phyloP scores from a whole-genome alignment of 1,284 basidiomycete species.

The Ustilago cynodontis region DNA sequence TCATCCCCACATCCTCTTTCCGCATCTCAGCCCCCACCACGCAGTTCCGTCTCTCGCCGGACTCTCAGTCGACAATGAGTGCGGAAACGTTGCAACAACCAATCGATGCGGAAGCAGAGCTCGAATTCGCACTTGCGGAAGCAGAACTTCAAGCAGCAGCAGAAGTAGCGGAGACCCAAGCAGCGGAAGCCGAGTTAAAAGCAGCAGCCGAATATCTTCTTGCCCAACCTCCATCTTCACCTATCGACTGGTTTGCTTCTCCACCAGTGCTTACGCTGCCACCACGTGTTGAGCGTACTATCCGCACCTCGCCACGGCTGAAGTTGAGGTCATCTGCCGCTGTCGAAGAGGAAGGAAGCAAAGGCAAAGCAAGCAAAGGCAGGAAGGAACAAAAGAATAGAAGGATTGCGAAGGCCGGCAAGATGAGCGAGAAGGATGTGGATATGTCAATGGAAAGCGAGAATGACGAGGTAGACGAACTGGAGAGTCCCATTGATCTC shows the following conservation, averaged over 20 bases:
- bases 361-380: not conserved
- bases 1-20: not conserved
- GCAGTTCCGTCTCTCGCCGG: not conserved
- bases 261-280: slow-evolving; percentile 5
- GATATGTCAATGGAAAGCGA: not conserved
- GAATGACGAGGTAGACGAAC: slow-evolving; percentile 22
- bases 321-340: slow-evolving; percentile 15
- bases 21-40: not conserved
- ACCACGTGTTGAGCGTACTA: slow-evolving; percentile 1
- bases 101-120: slow-evolving; percentile 4
- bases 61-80: not conserved
- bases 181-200: slow-evolving; percentile 1
- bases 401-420: not conserved
- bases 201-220: not conserved
- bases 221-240: slow-evolving; percentile 15
- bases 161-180: not conserved
- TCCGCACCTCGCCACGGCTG: slow-evolving; percentile 11
- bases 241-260: slow-evolving; percentile 26
- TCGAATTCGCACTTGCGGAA: not conserved
- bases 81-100: not conserved
- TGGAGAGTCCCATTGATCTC: slow-evolving; percentile 18
- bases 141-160: not conserved
- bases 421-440: not conserved
- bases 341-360: not conserved
- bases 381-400: not conserved